Base-by-base conservation (phyloP, 192 early-diverging fungal species). In the Dimargaris cristalligena region DNA sequence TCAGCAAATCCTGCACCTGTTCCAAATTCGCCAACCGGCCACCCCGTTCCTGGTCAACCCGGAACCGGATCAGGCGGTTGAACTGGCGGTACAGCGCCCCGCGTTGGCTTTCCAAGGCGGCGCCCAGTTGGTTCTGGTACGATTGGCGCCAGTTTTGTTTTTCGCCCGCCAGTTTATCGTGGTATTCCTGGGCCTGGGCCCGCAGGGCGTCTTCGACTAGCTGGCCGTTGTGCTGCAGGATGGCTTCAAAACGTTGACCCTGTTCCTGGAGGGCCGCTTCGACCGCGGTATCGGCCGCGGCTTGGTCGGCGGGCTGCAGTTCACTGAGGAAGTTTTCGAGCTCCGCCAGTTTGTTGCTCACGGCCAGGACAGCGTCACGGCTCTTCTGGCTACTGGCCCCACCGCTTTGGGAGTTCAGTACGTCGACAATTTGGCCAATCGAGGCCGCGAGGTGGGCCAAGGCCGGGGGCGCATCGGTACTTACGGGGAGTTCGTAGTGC, bases 1-100 rank as follows among this genome's bases (percentile, higher is more conserved):
- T 84, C 28, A 91, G 67, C 65, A 88, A 86, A 23, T 82, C 63
- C 58, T 78, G 77, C 48, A 97, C 78, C 52, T 86, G 78, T 66
- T 93, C 90, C 45, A 97, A 65, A 35, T 82, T 77, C 9, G 88
- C 89, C 59, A 97, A 71, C 20, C 94, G 86, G 18, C 89, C 90
- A 23, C 80, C 80, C 58, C 94, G 84, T 74, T 97, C 94, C 48
- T 86, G 74, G 59, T 97, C 94, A 30, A 97, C 85, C 32, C 82
- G 72, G 23, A 72, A 69, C 54, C 82, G 85, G 65, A 91, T 80
- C 64, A 91, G 79, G 33, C 80, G 73, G 52, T 83, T 71, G 78
- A 87, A 97, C 52, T 76, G 76, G 47, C 84, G 77, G 70, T 91
- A 81, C 64, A 91, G 71, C 29, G 69, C 65, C 35, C 71, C 46